phyloP scores from a whole-genome alignment of 2,329 filamentous ascomycete species.

The Cordyceps cateniannulata region DNA sequence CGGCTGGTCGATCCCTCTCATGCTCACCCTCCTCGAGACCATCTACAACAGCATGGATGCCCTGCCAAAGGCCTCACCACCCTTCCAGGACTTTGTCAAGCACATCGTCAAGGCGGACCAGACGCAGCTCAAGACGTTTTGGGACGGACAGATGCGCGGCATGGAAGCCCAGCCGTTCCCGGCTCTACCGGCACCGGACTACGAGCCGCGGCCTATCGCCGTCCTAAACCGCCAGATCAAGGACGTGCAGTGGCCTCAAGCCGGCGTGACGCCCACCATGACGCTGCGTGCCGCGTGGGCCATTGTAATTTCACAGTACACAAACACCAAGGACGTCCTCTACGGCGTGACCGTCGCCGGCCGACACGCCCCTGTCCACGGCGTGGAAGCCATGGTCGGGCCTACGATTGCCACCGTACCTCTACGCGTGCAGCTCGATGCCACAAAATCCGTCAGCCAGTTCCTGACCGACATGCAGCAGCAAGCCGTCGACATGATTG shows the following conservation, averaged over 20 bases:
- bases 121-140: conserved; percentile 25
- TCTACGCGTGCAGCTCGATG: conserved; percentile 36
- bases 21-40: conserved; percentile 6
- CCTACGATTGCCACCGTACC: conserved; percentile 51
- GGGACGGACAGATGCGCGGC: conserved; percentile 32
- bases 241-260: neutral
- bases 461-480: conserved; percentile 33
- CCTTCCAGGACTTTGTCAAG: conserved; percentile 29
- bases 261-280: conserved; percentile 35
- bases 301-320: conserved; percentile 41
- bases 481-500: conserved; percentile 20
- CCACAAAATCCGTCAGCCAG: conserved; percentile 31
- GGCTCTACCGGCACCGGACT: conserved; percentile 36
- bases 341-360: conserved; percentile 51
- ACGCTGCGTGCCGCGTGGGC: conserved; percentile 49
- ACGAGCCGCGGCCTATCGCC: conserved; percentile 35
- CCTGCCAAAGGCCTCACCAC: neutral
- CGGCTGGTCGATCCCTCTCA: conserved; percentile 13
- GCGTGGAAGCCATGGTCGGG: conserved; percentile 43
- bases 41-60: conserved; percentile 9
- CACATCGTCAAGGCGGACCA: conserved; percentile 29
- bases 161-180: conserved; percentile 34
- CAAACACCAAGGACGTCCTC: conserved; percentile 40
- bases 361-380: conserved; percentile 35
- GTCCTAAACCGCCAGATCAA: conserved; percentile 27